phyloP scores from a whole-genome alignment of 2,329 filamentous ascomycete species.

The Fulvia fulva region DNA sequence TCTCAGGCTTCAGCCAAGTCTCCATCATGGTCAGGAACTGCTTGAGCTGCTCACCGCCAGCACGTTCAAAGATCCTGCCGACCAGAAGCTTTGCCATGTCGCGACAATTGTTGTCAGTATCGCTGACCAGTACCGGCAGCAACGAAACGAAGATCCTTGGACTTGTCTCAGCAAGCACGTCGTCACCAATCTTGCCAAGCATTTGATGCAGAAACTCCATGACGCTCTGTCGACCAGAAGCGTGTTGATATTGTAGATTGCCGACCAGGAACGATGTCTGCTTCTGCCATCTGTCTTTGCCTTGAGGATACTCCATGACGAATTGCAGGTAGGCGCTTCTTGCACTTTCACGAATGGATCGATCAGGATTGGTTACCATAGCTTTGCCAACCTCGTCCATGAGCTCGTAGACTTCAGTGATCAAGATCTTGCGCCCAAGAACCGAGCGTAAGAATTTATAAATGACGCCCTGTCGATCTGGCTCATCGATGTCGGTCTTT shows the following conservation, averaged over 20 bases:
- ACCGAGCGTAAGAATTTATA: slow-evolving; percentile 92
- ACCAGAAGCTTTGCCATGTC: slow-evolving; percentile 76
- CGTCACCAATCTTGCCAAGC: slow-evolving; percentile 77
- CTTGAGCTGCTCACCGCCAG: slow-evolving; percentile 67
- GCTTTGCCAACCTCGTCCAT: slow-evolving; percentile 84
- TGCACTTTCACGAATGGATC: slow-evolving; percentile 79
- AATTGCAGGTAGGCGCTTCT: slow-evolving; percentile 92
- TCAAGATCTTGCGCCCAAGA: slow-evolving; percentile 78
- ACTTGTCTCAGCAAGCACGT: slow-evolving; percentile 76
- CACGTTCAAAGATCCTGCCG: slow-evolving; percentile 73
- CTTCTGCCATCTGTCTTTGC: slow-evolving; percentile 80
- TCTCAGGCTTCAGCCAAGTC: slow-evolving; percentile 68
- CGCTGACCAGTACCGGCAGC: slow-evolving; percentile 80
- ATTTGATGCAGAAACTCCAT: slow-evolving; percentile 87
- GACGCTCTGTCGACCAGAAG: slow-evolving; percentile 83
- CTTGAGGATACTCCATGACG: slow-evolving; percentile 88
- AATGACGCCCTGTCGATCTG: slow-evolving; percentile 83
- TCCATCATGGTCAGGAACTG: slow-evolving; percentile 68
- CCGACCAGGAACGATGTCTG: slow-evolving; percentile 84
- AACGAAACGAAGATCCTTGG: slow-evolving; percentile 80
- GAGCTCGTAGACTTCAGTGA: slow-evolving; percentile 83
- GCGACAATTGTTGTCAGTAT: slow-evolving; percentile 80
- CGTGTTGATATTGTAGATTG: slow-evolving; percentile 85
- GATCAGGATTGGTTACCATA: slow-evolving; percentile 95
- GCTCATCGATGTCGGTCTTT: slow-evolving; percentile 85